phyloP scores from a whole-genome alignment of 192 early-diverging fungal species.

The Linderina pennispora region DNA sequence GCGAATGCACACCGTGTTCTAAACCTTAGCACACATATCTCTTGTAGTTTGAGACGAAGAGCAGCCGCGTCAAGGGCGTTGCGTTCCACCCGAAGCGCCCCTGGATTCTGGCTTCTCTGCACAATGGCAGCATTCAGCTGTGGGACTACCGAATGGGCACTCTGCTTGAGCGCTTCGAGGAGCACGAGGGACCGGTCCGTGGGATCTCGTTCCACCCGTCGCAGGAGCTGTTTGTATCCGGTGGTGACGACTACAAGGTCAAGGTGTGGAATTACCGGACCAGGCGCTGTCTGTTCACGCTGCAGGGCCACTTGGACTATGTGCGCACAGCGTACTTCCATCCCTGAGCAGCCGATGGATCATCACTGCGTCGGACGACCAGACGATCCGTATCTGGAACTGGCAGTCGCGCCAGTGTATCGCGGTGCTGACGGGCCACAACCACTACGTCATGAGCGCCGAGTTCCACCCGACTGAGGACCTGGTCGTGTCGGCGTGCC shows the following conservation, averaged over 20 bases:
- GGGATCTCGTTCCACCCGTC: conserved; percentile 94
- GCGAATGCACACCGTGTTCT: too few relatives aligned
- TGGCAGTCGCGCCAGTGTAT: conserved; percentile 99
- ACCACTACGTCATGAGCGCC: conserved; percentile 98
- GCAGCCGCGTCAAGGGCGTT: conserved; percentile 94
- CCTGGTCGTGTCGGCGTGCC: conserved; percentile 88
- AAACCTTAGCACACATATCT: neutral
- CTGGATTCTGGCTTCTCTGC: conserved; percentile 95
- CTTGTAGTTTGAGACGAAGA: conserved; percentile 94
- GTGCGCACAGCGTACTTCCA: conserved; percentile 97
- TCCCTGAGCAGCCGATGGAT: conserved; percentile 98
- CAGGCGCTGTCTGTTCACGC: conserved; percentile 90
- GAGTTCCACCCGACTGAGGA: conserved; percentile 99
- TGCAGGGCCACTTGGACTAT: conserved; percentile 98
- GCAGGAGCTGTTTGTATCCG: conserved; percentile 95
- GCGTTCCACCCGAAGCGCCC: conserved; percentile 97
- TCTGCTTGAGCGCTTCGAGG: conserved; percentile 95
- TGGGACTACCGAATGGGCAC: conserved; percentile 99
- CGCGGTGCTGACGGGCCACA: conserved; percentile 95
- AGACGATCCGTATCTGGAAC: conserved; percentile 99
- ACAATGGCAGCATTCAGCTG: conserved; percentile 96
- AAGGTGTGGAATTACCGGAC: conserved; percentile 99
- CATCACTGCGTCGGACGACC: conserved; percentile 92
- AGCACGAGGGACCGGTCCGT: conserved; percentile 98
- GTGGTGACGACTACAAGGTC: conserved; percentile 99